Conservation (phyloP, 2,329 filamentous ascomycete genomes). For the Trichophyton rubrum region DNA sequence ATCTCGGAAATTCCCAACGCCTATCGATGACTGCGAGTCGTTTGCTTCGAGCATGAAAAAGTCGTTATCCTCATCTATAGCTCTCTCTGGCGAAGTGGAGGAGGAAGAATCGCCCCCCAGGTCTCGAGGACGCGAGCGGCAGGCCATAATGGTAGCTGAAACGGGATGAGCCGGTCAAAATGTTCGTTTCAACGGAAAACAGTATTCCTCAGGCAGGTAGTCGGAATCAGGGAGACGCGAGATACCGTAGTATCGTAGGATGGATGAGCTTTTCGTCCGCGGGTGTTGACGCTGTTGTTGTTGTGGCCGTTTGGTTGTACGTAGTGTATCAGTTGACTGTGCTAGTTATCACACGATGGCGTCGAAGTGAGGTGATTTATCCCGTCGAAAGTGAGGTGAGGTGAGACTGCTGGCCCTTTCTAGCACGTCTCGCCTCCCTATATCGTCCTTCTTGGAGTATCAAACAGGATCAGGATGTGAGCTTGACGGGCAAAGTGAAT, state of each 20-base stretch:
- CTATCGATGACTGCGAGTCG: conserved; percentile 85
- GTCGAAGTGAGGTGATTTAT: no score
- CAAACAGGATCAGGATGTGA: not conserved
- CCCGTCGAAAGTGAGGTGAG: not conserved
- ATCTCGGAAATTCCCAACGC: conserved; percentile 63
- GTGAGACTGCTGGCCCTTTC: not conserved
- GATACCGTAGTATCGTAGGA: not conserved
- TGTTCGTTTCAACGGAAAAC: conserved; percentile 17
- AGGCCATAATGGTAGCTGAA: conserved; percentile 3
- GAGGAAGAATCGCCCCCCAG: conserved; percentile 33
- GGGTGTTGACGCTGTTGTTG: no score
- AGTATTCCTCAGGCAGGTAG: not conserved
- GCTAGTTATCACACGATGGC: no score
- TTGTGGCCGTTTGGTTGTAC: no score
- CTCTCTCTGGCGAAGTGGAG: conserved; percentile 21
- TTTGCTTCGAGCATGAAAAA: conserved; percentile 73
- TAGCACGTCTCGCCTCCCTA: no score
- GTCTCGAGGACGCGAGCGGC: conserved; percentile 19
- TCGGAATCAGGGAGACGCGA: not conserved
- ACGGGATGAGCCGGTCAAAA: conserved; percentile 26
- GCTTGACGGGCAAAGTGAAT: not conserved
- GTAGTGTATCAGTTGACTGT: no score
- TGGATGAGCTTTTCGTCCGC: not conserved
- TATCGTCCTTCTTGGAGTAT: not conserved
- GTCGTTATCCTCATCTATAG: conserved; percentile 80